Evolutionary conservation across 1,139 yeast species (phyloP).

Genomic region (Kodamaea suecica): DNA sequence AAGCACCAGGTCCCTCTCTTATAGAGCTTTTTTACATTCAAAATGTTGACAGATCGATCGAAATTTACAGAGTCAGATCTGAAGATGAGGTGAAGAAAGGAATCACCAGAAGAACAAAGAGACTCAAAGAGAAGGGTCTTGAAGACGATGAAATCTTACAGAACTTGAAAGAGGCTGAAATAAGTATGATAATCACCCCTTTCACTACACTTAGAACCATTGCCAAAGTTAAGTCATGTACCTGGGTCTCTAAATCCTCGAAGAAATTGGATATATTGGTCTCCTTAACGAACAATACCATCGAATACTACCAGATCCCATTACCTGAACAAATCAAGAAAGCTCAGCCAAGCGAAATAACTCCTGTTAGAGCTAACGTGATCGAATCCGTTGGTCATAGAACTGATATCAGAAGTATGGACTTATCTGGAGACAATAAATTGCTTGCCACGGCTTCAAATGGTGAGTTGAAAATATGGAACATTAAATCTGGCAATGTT

Average conservation of each 20-base stretch:
- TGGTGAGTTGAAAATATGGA: constrained; percentile 89
- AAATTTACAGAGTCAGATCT: constrained; percentile 72
- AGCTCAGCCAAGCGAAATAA: constrained; percentile 38
- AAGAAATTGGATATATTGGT: constrained; percentile 57
- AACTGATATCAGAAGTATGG: constrained; percentile 80
- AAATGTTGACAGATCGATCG: constrained; percentile 79
- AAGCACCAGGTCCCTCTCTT: constrained; percentile 17
- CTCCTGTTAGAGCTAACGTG: constrained; percentile 41
- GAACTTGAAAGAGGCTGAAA: constrained; percentile 52
- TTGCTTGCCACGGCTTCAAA: constrained; percentile 87
- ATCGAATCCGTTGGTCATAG: constrained; percentile 85
- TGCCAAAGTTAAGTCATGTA: constrained; percentile 55
- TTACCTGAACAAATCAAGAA: constrained; percentile 47
- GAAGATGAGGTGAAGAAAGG: constrained; percentile 81
- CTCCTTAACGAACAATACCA: constrained; percentile 67
- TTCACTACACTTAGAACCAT: constrained; percentile 58
- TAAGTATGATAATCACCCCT: constrained; percentile 59
- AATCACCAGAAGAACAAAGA: constrained; percentile 70
- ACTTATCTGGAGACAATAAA: constrained; percentile 76
- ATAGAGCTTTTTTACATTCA: constrained; percentile 62
- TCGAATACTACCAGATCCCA: constrained; percentile 63
- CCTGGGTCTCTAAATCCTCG: constrained; percentile 49
- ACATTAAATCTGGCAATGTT: constrained; percentile 67
- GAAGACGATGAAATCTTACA: constrained; percentile 59
- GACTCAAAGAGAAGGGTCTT: constrained; percentile 67